Percentiles rank a stretch among this genome's conserved stretches.
These are phyloP conservation scores for Stephania japonica DNA, from an alignment of 164 flowering plant genomes.

Conservation along the genomic window DNA sequence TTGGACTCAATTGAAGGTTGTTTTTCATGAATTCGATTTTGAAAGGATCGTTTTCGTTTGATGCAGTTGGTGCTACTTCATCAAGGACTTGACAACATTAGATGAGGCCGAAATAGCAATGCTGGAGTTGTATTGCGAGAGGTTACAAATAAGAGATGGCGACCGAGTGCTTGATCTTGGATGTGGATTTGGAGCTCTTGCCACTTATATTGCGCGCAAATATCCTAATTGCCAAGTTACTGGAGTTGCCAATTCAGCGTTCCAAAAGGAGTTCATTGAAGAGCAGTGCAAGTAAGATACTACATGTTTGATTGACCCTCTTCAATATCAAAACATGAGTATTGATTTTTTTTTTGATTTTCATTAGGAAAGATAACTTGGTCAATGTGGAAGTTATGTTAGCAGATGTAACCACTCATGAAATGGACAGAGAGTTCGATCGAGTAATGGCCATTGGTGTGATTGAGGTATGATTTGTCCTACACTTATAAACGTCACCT, in stretches of 20 bases:
- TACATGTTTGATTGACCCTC: too few relatives aligned
- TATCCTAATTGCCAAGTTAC: conserved; percentile 3
- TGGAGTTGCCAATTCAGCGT: background rate
- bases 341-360: background rate
- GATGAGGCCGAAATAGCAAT: conserved; percentile 6
- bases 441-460: conserved; percentile 7
- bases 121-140: conserved; percentile 11
- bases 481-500: background rate
- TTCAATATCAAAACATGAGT: too few relatives aligned
- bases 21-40: too few relatives aligned
- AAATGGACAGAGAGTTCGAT: conserved; percentile 7
- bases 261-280: background rate
- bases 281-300: background rate
- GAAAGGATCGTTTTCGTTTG: too few relatives aligned
- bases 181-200: conserved; percentile 5
- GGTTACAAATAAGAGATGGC: conserved; percentile 7
- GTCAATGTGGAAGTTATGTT: conserved; percentile 7
- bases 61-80: background rate
- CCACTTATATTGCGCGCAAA: conserved; percentile 1
- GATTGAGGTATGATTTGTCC: conserved; percentile 8
- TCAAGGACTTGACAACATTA: background rate
- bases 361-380: background rate
- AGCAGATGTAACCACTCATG: conserved; percentile 3
- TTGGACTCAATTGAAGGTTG: too few relatives aligned
- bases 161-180: conserved; percentile 6